A percentile compares a stretch with the other conserved stretches of the same genome.
phyloP scores from a whole-genome alignment of 2,329 filamentous ascomycete species.

The Coniochaeta ligniaria region DNA sequence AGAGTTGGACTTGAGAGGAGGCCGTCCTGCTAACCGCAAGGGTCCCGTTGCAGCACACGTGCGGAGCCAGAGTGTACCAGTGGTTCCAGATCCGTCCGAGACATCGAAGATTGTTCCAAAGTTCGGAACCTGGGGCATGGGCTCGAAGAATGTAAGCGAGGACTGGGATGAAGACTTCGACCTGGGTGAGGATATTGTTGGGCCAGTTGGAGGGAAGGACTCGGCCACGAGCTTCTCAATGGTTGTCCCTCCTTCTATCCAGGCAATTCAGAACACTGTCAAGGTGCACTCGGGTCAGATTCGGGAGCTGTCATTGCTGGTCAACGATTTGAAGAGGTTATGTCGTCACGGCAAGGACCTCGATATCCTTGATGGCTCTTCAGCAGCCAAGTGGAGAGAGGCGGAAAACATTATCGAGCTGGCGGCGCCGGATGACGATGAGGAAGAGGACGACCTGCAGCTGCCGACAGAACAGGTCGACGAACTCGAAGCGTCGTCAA shows the following conservation, averaged over 20 bases:
- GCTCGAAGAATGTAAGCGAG: conserved; percentile 73
- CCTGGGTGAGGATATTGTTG: conserved; percentile 45
- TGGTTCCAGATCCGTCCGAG: conserved; percentile 56
- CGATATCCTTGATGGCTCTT: conserved; percentile 53
- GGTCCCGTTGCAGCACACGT: conserved; percentile 62
- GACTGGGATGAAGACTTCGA: conserved; percentile 91
- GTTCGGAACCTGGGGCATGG: conserved; percentile 75
- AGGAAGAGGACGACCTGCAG: conserved; percentile 16
- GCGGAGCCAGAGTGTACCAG: conserved; percentile 74
- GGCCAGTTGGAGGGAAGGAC: conserved; percentile 26
- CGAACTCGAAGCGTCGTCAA: conserved; percentile 30
- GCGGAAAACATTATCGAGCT: conserved; percentile 82
- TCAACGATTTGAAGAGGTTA: conserved; percentile 76
- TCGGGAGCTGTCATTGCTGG: conserved; percentile 70
- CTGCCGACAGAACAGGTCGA: conserved; percentile 17
- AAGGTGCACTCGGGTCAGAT: conserved; percentile 80
- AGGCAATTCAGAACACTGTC: conserved; percentile 74
- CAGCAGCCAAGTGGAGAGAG: conserved; percentile 64
- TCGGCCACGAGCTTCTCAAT: conserved; percentile 39
- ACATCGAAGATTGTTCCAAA: conserved; percentile 51
- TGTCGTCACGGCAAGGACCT: conserved; percentile 63
- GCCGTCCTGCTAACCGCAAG: conserved; percentile 59
- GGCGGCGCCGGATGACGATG: conserved; percentile 61
- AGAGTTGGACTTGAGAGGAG: conserved; percentile 61
- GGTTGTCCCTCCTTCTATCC: conserved; percentile 73